These are phyloP conservation scores for Wickerhamiella allomyrinae DNA, from an alignment of 805 yeast genomes.

Conservation along the genomic window DNA sequence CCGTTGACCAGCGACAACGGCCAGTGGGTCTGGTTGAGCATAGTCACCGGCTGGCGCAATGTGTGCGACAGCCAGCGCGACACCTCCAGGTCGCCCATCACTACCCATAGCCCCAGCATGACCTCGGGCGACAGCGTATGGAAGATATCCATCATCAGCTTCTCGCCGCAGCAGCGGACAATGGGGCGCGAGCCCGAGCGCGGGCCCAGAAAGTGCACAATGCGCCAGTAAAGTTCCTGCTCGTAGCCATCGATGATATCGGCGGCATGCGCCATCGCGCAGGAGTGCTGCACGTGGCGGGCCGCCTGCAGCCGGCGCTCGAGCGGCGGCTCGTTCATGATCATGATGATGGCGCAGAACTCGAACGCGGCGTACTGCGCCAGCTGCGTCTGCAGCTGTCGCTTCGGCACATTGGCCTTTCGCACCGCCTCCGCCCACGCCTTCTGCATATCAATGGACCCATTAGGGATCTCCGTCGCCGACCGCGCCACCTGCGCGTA, in stretches of 20 bases:
- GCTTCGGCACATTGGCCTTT: not conserved
- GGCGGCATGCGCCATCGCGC: not conserved
- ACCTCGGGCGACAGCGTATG: not conserved
- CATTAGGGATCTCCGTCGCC: not conserved
- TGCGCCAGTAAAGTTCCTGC: not conserved
- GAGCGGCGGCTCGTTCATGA: not conserved
- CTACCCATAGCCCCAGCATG: not conserved
- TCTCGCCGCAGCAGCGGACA: too few relatives aligned
- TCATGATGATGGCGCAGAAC: not conserved
- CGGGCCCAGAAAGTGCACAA: not conserved
- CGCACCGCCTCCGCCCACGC: not conserved
- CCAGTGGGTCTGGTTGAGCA: not conserved
- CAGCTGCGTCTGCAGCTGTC: not conserved
- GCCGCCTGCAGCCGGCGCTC: not conserved
- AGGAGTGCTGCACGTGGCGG: not conserved
- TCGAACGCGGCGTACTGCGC: not conserved
- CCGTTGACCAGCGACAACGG: not conserved
- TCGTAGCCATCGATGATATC: not conserved
- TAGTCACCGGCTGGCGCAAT: not conserved
- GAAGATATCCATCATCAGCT: too few relatives aligned
- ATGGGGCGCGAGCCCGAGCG: too few relatives aligned
- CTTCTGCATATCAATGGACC: not conserved
- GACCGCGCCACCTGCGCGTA: not conserved
- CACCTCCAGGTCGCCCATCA: not conserved
- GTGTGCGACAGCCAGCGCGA: not conserved